Base-by-base conservation (phyloP, 1,139 yeast genomes). In the Blastobotrys elegans region DNA sequence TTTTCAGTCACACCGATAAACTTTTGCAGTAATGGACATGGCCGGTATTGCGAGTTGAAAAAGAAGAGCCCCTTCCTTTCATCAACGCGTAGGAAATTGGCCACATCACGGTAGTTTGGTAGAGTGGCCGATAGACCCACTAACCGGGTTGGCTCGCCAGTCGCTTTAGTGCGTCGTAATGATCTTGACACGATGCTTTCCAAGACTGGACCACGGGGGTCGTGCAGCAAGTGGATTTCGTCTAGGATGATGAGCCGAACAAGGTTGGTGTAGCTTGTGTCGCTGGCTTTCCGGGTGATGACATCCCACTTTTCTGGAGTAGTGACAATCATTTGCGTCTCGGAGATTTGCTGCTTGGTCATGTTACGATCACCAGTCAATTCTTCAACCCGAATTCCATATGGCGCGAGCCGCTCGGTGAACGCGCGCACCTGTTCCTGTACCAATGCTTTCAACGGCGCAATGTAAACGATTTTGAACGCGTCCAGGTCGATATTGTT, bases 291-390 rank as follows among this genome's bases (percentile, higher is more conserved):
- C 67, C 97, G 75, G 0, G 97, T 90, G 20, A 90, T 82, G 27
- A 92, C 89, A 67, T 92, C 98, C 97, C 98, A 92, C 62, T 92
- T 92, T 61, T 88, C 96, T 0, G 96, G 96, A 0, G 98, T 92
- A 0, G 97, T 88, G 2, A 92, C 95, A 48, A 92, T 72, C 33
- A 92, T 70, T 59, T 92, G 96, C 0, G 97, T 85, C 43, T 80
- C 82, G 2, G 76, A 65, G 30, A 92, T 83, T 63, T 92, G 96
- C 48, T 77, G 80, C 55, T 79, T 82, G 1, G 94, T 83, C 53
- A 92, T 67, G 50, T 81, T 80, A 44, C 90, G 77, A 61, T 92
- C 98, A 62, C 98, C 98, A 1, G 97, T 89, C 48, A 92, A 71
- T 65, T 92, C 98, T 43, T 82, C 80, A 1, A 90, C 97, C 13